Evolutionary conservation across 768 basidiomycete species (phyloP), one percentile per base, ranked within the genome.

Genomic region (Suillus plorans): DNA sequence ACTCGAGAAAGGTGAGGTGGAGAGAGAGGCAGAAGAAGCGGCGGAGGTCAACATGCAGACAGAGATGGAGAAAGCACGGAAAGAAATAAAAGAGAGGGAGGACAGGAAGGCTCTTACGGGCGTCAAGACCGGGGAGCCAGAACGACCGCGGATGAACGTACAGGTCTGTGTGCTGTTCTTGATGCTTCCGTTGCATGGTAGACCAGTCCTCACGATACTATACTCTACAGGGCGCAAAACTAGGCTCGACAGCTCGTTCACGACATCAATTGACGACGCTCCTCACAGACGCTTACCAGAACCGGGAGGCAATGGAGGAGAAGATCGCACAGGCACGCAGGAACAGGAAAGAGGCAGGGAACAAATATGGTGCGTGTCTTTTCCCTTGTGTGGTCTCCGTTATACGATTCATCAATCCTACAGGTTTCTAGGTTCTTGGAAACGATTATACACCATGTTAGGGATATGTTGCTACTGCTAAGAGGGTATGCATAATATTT

Each of bases 311-410:
- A 0, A 70, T 95, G 67, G 94, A 95, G 73, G 92, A 94, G 65
- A 87, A 78, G 78, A 92, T 95, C 68, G 93, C 94, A 0, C 87
- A 93, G 75, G 92, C 89, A 2, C 83, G 88, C 66, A 81, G 90
- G 66, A 95, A 95, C 71, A 83, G 92, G 66, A 95, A 95, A 74
- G 91, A 94, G 72, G 92, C 94, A 0, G 94, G 94, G 12, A 94
- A 92, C 77, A 95, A 95, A 83, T 95, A 95, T 69, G 94, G 94
- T 89, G 69, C 65, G 84, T 78, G n/a, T 36, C 12, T 56, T 39
- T 1, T 9, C 3, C n/a, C 9, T 14, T 3, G 4, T 7, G 25
- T 13, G 20, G 2, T 20, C 18, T 42, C 12, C 20, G 3, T 20
- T 8, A 4, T 1, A 8, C n/a, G 12, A 28, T 41, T 64, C 6